Conservation (phyloP, 2,329 filamentous ascomycete genomes). For the Ceratocystis papillata region DNA sequence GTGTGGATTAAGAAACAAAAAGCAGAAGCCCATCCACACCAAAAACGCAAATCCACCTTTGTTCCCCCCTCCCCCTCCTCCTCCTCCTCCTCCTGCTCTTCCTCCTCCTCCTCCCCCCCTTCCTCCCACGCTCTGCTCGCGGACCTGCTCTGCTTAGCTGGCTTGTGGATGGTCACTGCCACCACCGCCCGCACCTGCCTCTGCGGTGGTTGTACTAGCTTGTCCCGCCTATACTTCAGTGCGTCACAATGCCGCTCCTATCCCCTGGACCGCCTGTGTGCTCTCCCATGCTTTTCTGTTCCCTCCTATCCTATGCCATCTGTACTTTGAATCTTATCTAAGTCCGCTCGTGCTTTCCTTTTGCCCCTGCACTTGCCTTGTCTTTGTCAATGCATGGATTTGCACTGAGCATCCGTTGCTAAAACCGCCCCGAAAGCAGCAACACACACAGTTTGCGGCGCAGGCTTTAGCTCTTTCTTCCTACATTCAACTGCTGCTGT, state of each 20-base stretch:
- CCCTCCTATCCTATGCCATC: too few relatives aligned
- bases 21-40: neutral
- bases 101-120: neutral
- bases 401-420: too few relatives aligned
- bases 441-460: too few relatives aligned
- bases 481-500: neutral
- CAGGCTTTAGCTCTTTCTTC: neutral
- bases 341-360: too few relatives aligned
- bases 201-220: neutral
- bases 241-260: neutral
- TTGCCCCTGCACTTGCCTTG: too few relatives aligned
- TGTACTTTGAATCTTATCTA: too few relatives aligned
- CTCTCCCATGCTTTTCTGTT: neutral
- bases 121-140: slow-evolving; percentile 7
- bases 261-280: neutral
- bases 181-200: slow-evolving; percentile 3
- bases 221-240: too few relatives aligned
- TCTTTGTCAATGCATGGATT: too few relatives aligned
- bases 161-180: slow-evolving; percentile 9
- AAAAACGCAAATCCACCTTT: slow-evolving; percentile 1
- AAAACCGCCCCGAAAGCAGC: too few relatives aligned
- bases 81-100: neutral
- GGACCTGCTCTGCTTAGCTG: slow-evolving; percentile 1
- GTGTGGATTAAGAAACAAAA: slow-evolving; percentile 3
- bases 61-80: neutral